These are phyloP conservation scores for Claviceps fusiformis DNA, from an alignment of 2,329 filamentous ascomycete species.

Conservation along the genomic window DNA sequence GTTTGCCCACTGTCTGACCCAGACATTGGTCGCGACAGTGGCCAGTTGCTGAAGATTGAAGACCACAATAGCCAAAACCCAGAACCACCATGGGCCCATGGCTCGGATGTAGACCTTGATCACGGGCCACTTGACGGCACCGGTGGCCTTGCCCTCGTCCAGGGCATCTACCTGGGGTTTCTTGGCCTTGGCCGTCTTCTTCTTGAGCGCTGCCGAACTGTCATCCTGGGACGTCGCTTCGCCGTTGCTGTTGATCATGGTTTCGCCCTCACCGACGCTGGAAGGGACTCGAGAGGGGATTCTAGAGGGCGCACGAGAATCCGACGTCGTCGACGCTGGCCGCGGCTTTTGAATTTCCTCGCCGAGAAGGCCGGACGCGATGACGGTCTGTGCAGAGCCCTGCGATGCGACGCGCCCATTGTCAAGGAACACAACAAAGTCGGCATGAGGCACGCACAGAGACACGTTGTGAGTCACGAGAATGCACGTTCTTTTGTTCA, in stretches of 20 bases:
- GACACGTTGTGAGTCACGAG: constrained; percentile 90
- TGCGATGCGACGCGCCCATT: constrained; percentile 71
- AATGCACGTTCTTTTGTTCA: constrained; percentile 81
- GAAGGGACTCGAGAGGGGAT: constrained; percentile 68
- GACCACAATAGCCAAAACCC: constrained; percentile 59
- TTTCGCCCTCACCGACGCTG: constrained; percentile 50
- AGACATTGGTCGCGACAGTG: constrained; percentile 78
- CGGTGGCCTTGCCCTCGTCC: constrained; percentile 68
- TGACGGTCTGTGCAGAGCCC: constrained; percentile 65
- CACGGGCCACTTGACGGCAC: constrained; percentile 77
- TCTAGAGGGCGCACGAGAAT: constrained; percentile 64
- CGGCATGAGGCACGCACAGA: constrained; percentile 69
- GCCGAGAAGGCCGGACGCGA: constrained; percentile 75
- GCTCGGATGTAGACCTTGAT: constrained; percentile 72
- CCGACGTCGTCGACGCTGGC: constrained; percentile 47
- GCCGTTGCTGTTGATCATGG: constrained; percentile 36
- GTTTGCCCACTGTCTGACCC: constrained; percentile 93
- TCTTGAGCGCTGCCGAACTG: constrained; percentile 32
- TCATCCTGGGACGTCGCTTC: constrained; percentile 29
- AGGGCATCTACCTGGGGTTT: constrained; percentile 38
- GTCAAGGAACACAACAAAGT: constrained; percentile 72
- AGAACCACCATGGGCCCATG: constrained; percentile 98
- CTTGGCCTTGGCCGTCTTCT: constrained; percentile 25
- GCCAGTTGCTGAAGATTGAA: constrained; percentile 76
- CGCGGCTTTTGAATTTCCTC: constrained; percentile 68